Evolutionary conservation across 495 filamentous ascomycete genomes (phyloP).

Genomic region (Penicillium macrosclerotiorum): DNA sequence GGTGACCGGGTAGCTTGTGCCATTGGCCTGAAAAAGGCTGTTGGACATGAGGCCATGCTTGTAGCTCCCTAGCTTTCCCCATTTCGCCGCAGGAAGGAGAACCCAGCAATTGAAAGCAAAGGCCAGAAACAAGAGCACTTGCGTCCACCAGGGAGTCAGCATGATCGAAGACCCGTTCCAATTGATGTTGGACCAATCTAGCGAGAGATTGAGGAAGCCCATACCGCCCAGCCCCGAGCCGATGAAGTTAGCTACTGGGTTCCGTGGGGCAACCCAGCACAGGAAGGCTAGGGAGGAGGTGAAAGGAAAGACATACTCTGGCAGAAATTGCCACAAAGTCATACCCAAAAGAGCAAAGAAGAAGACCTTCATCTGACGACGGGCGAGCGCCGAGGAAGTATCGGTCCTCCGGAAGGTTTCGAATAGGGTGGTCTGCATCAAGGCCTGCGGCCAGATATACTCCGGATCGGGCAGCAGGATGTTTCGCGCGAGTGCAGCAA

Average conservation of each 20-base stretch:
- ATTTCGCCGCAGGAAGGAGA: constrained; percentile 54
- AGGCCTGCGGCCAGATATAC: constrained; percentile 49
- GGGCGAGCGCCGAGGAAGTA: constrained; percentile 43
- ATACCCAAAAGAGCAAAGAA: constrained; percentile 49
- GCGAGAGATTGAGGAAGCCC: constrained; percentile 55
- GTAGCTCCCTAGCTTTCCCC: constrained; percentile 50
- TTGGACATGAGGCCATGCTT: constrained; percentile 56
- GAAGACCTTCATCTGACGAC: constrained; percentile 55
- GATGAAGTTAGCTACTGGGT: constrained; percentile 55
- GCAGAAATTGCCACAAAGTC: constrained; percentile 58
- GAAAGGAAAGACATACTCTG: constrained; percentile 57
- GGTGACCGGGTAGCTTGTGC: constrained; percentile 46
- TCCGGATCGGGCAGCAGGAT: constrained; percentile 54
- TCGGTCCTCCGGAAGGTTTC: constrained; percentile 54
- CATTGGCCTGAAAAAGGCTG: constrained; percentile 47
- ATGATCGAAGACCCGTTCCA: constrained; percentile 50
- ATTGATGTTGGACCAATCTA: constrained; percentile 59
- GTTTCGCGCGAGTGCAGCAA: constrained; percentile 52
- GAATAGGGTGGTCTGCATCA: constrained; percentile 56
- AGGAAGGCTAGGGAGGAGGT: constrained; percentile 56
- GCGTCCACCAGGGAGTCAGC: constrained; percentile 55
- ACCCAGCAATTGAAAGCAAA: constrained; percentile 57
- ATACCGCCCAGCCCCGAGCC: constrained; percentile 57
- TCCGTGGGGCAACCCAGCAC: constrained; percentile 60
- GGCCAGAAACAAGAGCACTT: constrained; percentile 50